Evolutionary conservation across 139 green algal genomes (phyloP), one percentile per base, ranked within the genome.

Genomic region (Closterium sp.): DNA sequence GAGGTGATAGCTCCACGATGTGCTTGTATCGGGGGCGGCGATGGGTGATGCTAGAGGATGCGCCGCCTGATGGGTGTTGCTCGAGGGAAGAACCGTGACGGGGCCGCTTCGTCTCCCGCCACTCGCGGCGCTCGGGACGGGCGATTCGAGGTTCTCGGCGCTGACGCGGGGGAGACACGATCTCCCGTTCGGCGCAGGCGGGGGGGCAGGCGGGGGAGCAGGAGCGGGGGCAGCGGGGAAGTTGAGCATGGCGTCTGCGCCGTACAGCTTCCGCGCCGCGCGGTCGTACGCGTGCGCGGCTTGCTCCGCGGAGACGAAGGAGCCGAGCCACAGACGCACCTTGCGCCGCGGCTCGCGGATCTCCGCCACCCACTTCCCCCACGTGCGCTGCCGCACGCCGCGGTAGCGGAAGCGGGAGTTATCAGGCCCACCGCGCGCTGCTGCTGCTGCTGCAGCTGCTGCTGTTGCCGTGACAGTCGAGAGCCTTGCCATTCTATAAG

Each of bases 201-300:
- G 2, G 2, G 32, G 2, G 32, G 32, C 38, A 50, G 38, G 38
- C 38, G 38, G 2, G 2, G 32, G 2, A 3, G 32, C 38, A 50
- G 38, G 38, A 7, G 62, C 62, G 17, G 62, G 62, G 62, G 50
- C 0, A 70, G 50, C 13, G 50, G 62, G 62, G 30, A 90, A 90
- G 70, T 90, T 90, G 88, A 62, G 62, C 88, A 50, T 29, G 2
- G 88, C 88, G 2, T 30, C 30, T 10, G 28, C 29, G 29, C 88
- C 88, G 88, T 90, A 85, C 88, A 90, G 88, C 30, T 90, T 90
- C 88, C 88, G 31, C 24, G 88, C 88, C 29, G 88, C 88, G 70
- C 70, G 62, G 30, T 90, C 88, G 30, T 90, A 90, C 29, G 88
- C 88, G 0, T 29, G 88, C 29, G 88, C 88, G 27, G 88, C 88